Evolutionary conservation across 2,329 filamentous ascomycete species (phyloP).

Genomic region (Sclerotinia nivalis): DNA sequence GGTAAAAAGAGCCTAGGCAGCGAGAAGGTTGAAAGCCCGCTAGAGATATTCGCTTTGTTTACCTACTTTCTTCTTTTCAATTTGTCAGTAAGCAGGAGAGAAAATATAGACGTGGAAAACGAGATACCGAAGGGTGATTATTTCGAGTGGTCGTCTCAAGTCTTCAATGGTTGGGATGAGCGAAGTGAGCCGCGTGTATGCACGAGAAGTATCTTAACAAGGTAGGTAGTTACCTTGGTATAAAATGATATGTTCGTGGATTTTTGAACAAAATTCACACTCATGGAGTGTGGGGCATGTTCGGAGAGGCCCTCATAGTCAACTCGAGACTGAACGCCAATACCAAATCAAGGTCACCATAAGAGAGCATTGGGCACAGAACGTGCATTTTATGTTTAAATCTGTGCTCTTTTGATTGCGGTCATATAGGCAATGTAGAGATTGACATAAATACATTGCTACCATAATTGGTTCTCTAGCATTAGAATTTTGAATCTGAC

Average conservation of each 20-base stretch:
- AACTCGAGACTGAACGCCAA: too few species aligned
- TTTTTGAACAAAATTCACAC: neutral
- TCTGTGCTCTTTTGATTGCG: neutral
- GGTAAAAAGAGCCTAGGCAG: neutral
- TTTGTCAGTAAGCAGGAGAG: neutral
- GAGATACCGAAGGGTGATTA: neutral
- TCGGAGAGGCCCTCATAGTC: neutral
- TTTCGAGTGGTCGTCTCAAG: neutral
- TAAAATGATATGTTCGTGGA: neutral
- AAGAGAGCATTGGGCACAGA: neutral
- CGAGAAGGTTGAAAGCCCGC: neutral
- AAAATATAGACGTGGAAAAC: too few species aligned
- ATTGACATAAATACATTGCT: neutral
- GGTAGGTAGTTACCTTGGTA: too few species aligned
- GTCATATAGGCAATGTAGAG: neutral
- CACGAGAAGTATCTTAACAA: neutral
- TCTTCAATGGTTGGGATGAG: neutral
- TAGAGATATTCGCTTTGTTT: neutral
- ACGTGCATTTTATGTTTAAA: neutral
- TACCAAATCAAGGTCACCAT: neutral
- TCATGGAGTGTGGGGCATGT: neutral
- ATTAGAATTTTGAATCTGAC: neutral
- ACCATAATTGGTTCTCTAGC: neutral
- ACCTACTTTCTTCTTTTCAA: too few species aligned
- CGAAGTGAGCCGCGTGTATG: neutral